Evolutionary conservation across 2,329 filamentous ascomycete species (phyloP), one percentile per base, ranked within the genome.

Genomic region (Verticillium nonalfalfae): DNA sequence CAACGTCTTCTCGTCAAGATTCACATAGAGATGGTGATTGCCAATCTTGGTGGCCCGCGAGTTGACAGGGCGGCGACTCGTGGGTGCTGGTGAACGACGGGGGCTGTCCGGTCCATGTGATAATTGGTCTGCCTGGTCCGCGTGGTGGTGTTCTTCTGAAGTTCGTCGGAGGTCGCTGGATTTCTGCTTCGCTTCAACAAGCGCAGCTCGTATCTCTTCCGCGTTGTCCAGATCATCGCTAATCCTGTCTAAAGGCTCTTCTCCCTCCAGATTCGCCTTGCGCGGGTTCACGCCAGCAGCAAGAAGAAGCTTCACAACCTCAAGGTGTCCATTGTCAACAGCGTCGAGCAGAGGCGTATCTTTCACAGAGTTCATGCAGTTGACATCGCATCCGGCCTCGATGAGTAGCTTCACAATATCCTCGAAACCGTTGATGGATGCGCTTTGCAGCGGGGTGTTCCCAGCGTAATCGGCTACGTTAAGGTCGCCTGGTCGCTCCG

Each of bases 331-430:
- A 69, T 99, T 99, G 68, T 98, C 95, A 34, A 98, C 93, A 5
- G 95, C 95, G 78, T 99, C 95, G 60, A 99, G 89, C 39, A 99
- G 82, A 34, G 95, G 95, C 0, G 95, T 98, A 69, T 99, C 95
- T 69, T 91, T 92, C 68, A 93, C 89, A 68, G 91, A 88, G 68
- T 90, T 88, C 62, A 88, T 79, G 69, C 84, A 94, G 69, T 97
- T 90, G 56, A 95, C 83, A 60, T 91, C 89, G 75, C 93, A 97
- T 38, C 91, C 91, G 64, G 91, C 88, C 9, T 91, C 85, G 64
- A 99, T 87, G 45, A 99, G 78, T 59, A 96, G 89, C 71, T 90
- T 88, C 45, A 98, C 95, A 61, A 98, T 93, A 60, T 95, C 86
- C 36, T 88, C 88, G 72, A 89, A 90, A 7, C 95, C 95, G 70